These are phyloP conservation scores for Aspergillus pseudonomiae DNA, from an alignment of 2,329 filamentous ascomycete species.

Conservation along the genomic window DNA sequence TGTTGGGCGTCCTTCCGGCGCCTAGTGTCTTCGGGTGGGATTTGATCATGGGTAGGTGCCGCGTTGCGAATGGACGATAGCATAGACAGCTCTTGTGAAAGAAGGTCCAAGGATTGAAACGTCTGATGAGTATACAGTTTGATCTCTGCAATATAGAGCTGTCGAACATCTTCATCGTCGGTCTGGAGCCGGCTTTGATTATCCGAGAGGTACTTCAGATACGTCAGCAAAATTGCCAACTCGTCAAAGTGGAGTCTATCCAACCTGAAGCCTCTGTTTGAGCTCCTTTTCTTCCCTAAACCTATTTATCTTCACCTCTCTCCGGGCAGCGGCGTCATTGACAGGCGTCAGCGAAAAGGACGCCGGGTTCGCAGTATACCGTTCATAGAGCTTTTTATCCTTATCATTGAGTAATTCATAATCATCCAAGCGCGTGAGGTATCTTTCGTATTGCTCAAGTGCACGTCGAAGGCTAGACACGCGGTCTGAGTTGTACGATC, in stretches of 20 bases:
- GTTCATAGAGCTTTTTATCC: slow-evolving; percentile 71
- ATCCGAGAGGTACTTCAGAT: slow-evolving; percentile 58
- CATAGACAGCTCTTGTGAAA: slow-evolving; percentile 83
- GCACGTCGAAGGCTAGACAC: slow-evolving; percentile 65
- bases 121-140: slow-evolving; percentile 74
- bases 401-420: slow-evolving; percentile 71
- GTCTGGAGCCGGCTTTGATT: slow-evolving; percentile 65
- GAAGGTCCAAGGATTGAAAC: slow-evolving; percentile 83
- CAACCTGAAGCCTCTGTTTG: slow-evolving; percentile 76
- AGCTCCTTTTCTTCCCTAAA: slow-evolving; percentile 86
- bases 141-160: slow-evolving; percentile 76
- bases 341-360: slow-evolving; percentile 72
- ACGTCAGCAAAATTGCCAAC: slow-evolving; percentile 32
- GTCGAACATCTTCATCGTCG: slow-evolving; percentile 82
- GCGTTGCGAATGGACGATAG: slow-evolving; percentile 68
- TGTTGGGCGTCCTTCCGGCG: slow-evolving; percentile 53
- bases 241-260: slow-evolving; percentile 23
- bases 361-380: slow-evolving; percentile 72
- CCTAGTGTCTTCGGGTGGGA: slow-evolving; percentile 40
- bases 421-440: slow-evolving; percentile 73
- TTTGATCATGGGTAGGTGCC: slow-evolving; percentile 44
- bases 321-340: slow-evolving; percentile 67
- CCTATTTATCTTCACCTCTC: slow-evolving; percentile 82
- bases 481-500: slow-evolving; percentile 65
- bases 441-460: slow-evolving; percentile 74